These are phyloP conservation scores for Flaveria brownii DNA, from an alignment of 129 eudicot species.

Conservation along the genomic window DNA sequence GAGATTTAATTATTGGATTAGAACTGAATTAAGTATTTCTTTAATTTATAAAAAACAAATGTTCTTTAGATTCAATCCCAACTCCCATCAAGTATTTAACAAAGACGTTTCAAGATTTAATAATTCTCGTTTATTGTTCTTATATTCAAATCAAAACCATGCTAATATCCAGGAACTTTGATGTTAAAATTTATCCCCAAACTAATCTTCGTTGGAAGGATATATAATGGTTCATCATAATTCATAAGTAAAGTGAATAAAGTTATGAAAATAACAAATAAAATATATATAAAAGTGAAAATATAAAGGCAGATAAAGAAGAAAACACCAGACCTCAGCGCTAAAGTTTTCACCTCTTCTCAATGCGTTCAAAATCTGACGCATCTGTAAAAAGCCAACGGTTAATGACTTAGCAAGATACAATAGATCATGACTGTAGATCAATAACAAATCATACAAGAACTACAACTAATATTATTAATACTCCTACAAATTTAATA, in stretches of 20 bases:
- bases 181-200: not conserved
- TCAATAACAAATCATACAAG: not conserved
- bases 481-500: not conserved
- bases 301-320: not conserved
- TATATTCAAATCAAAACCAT: not conserved
- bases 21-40: not conserved
- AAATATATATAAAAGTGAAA: not conserved
- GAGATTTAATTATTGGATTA: not conserved
- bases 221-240: not conserved
- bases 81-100: not conserved
- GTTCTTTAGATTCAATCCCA: not conserved
- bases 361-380: conserved; percentile 69
- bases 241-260: not conserved
- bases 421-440: not conserved
- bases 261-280: too few relatives aligned
- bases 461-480: not conserved
- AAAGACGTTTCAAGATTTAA: not conserved
- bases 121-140: not conserved
- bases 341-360: conserved; percentile 68
- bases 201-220: conserved; percentile 5
- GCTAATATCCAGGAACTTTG: not conserved
- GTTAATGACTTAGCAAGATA: conserved; percentile 7
- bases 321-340: conserved; percentile 61
- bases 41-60: not conserved
- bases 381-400: conserved; percentile 54